Conservation (phyloP, 2,329 filamentous ascomycete genomes). For the Ophiostoma himal-ulmi region DNA sequence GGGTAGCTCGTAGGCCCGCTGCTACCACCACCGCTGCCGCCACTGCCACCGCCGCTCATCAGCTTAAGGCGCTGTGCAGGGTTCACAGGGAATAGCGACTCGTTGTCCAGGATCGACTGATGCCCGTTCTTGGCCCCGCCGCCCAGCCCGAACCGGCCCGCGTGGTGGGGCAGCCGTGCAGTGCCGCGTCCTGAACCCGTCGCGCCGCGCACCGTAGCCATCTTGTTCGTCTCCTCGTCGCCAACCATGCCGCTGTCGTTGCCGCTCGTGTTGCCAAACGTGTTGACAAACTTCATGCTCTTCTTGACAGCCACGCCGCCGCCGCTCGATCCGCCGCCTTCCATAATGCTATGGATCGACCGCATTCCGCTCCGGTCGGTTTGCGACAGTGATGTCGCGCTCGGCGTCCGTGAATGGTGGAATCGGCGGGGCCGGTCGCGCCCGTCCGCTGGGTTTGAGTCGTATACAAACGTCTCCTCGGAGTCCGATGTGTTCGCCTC, state of each 20-base stretch:
- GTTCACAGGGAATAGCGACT: constrained; percentile 59
- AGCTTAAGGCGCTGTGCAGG: constrained; percentile 55
- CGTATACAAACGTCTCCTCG: constrained; percentile 97
- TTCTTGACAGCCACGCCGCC: constrained; percentile 61
- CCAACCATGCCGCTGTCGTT: constrained; percentile 52
- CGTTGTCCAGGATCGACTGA: constrained; percentile 67
- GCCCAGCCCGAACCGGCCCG: constrained; percentile 62
- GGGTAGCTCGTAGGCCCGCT: constrained; percentile 24
- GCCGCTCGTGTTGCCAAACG: constrained; percentile 61
- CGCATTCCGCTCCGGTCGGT: constrained; percentile 56
- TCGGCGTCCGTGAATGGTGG: constrained; percentile 83
- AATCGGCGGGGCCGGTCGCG: constrained; percentile 61
- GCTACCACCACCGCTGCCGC: constrained; percentile 27
- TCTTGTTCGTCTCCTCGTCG: constrained; percentile 63
- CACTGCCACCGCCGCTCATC: constrained; percentile 30
- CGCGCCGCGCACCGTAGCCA: constrained; percentile 51
- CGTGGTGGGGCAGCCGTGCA: constrained; percentile 68
- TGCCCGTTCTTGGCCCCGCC: constrained; percentile 57
- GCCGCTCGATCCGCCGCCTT: constrained; percentile 38
- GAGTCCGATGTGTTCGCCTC: constrained; percentile 95
- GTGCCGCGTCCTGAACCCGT: constrained; percentile 61
- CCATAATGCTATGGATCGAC: constrained; percentile 62
- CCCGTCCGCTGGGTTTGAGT: constrained; percentile 80
- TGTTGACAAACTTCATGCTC: constrained; percentile 93
- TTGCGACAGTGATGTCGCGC: constrained; percentile 73